These are phyloP conservation scores for Penicillium glabrum DNA, from an alignment of 2,329 filamentous ascomycete genomes.

Conservation along the genomic window DNA sequence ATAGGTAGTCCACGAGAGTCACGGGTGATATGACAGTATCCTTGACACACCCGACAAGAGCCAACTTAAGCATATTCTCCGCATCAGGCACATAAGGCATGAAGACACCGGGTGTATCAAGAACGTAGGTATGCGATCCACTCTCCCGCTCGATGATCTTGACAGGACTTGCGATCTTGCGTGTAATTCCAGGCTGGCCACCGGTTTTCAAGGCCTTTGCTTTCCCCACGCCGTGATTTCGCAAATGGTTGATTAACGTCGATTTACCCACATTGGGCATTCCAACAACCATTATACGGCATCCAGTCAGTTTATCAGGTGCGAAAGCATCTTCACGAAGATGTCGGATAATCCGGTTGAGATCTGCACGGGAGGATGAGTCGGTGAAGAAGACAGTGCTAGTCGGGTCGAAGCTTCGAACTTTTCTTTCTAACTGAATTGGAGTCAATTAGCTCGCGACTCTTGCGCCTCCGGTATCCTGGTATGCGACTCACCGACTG, in stretches of 20 bases:
- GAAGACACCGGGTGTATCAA: conserved; percentile 95
- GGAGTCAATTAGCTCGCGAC: not conserved
- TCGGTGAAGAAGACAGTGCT: conserved; percentile 38
- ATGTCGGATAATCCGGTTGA: conserved; percentile 34
- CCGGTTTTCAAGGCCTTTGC: conserved; percentile 80
- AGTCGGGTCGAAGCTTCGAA: conserved; percentile 35
- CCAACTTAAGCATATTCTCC: conserved; percentile 92
- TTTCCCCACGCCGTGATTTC: conserved; percentile 63
- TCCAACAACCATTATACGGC: conserved; percentile 82
- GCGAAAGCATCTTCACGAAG: conserved; percentile 30
- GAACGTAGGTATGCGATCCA: conserved; percentile 69
- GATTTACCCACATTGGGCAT: conserved; percentile 99
- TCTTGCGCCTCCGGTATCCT: not conserved
- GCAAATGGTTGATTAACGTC: conserved; percentile 84
- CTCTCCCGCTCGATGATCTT: conserved; percentile 67
- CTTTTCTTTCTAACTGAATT: conserved; percentile 31
- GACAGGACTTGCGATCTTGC: conserved; percentile 79
- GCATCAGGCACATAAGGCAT: conserved; percentile 84
- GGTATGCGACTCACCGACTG: conserved; percentile 35
- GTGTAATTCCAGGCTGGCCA: conserved; percentile 82
- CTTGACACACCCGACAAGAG: conserved; percentile 86
- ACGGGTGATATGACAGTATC: conserved; percentile 77
- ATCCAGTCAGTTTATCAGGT: conserved; percentile 65
- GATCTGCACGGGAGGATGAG: conserved; percentile 30
- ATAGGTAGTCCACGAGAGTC: conserved; percentile 83